Percentiles rank a stretch among this genome's conserved stretches.
Evolutionary conservation across 1,284 basidiomycete genomes (phyloP).

Genomic region (Ceraceosorus bombacis): DNA sequence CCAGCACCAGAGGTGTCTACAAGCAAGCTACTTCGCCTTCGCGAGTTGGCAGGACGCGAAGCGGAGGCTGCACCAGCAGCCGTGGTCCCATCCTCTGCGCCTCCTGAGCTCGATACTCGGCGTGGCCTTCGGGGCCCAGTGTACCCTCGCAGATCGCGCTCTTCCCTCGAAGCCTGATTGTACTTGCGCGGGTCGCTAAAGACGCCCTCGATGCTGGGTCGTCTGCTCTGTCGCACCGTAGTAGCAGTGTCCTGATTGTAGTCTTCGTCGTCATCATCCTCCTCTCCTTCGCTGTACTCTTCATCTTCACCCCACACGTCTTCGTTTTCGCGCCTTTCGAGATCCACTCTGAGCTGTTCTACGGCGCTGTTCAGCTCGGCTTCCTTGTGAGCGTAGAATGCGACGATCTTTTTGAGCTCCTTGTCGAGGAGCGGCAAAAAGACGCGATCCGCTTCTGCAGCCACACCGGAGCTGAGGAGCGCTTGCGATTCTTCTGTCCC

Average conservation of each 20-base stretch:
- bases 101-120: background rate
- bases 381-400: constrained; percentile 63
- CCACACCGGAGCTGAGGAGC: background rate
- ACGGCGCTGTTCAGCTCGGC: constrained; percentile 53
- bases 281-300: constrained; percentile 55
- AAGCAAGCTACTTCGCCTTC: background rate
- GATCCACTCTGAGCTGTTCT: constrained; percentile 25
- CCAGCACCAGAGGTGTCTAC: background rate
- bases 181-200: constrained; percentile 28
- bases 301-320: constrained; percentile 59
- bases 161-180: constrained; percentile 24
- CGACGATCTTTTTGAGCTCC: constrained; percentile 72
- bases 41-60: no score
- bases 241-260: constrained; percentile 5
- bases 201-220: constrained; percentile 34
- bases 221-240: constrained; percentile 22
- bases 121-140: background rate
- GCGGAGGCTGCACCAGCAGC: no score
- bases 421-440: constrained; percentile 61
- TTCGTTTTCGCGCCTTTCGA: constrained; percentile 35
- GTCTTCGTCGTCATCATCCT: constrained; percentile 51
- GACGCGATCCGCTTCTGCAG: constrained; percentile 31
- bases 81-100: background rate
- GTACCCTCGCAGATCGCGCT: constrained; percentile 27
- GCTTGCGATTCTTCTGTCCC: constrained; percentile 22